Base-by-base conservation (phyloP, 1,139 yeast species). In the Saccharomyces hybrid region DNA sequence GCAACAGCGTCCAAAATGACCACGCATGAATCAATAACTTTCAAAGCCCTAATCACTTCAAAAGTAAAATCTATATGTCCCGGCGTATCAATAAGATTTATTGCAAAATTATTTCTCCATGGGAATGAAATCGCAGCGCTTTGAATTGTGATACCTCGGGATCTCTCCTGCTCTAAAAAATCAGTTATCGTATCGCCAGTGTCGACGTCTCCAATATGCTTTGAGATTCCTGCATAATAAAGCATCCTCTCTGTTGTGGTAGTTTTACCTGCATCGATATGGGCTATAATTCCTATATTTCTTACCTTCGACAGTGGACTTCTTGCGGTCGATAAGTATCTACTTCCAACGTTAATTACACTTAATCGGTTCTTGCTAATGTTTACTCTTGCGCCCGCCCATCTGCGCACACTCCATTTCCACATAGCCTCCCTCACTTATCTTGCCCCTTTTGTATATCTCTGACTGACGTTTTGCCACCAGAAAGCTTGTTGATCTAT, bases 41-140 rank as follows among this genome's bases (percentile, higher is more conserved):
- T 77, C 56, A 93, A 77, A 0, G 98, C 85, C 55, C 98, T 74
- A 2, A 83, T 88, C 5, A 95, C 99, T 69, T 93, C 99, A 68
- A 91, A 93, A 0, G 96, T 88, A 68, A 93, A 93, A 69, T 93
- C 99, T 0, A 97, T 98, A 71, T 93, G 99, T 0, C 99, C 99
- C 0, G 99, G 99, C 0, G 99, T 91, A 68, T 93, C 99, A 26
- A 93, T 89, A 53, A 93, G 76, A 67, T 93, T 93, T 64, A 95
- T 83, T 60, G 82, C 82, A 63, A 83, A 81, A 16, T 73, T 71
- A 20, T 64, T 61, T 11, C 46, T 28, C 98, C 99, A 93, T 41
- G 89, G 85, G 56, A 95, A 80, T 0, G 97, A 83, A 48, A 91
- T 90, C 0, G 99, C 98, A 0, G 99, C 99, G 70, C 95, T 87